Conservation (phyloP, 495 filamentous ascomycete species). For the Aspergillus avenaceus region DNA sequence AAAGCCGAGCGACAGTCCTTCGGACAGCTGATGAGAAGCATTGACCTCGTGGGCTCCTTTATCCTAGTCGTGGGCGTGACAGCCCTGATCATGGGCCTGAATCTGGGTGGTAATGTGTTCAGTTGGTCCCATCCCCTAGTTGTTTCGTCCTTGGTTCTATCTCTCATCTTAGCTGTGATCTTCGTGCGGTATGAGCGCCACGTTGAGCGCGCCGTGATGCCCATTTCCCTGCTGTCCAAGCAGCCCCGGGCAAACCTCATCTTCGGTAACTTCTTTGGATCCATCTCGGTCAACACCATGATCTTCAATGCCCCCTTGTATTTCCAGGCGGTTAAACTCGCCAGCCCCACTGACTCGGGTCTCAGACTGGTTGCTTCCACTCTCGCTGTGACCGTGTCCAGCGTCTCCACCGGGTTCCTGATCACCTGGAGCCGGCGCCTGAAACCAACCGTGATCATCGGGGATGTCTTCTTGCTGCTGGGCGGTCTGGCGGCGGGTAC, state of each 20-base stretch:
- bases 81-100: slow-evolving; percentile 68
- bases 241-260: slow-evolving; percentile 63
- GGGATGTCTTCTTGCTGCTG: slow-evolving; percentile 48
- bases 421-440: slow-evolving; percentile 64
- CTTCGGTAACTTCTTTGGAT: slow-evolving; percentile 63
- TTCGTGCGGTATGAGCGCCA: slow-evolving; percentile 60
- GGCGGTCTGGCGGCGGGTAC: slow-evolving; percentile 50
- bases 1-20: slow-evolving; percentile 44
- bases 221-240: slow-evolving; percentile 55
- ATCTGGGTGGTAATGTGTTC: slow-evolving; percentile 72
- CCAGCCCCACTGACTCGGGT: slow-evolving; percentile 66
- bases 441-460: slow-evolving; percentile 58
- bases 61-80: slow-evolving; percentile 62
- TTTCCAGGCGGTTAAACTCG: slow-evolving; percentile 76
- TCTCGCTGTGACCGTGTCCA: slow-evolving; percentile 52
- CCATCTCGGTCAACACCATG: slow-evolving; percentile 62
- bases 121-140: slow-evolving; percentile 71
- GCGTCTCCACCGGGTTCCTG: slow-evolving; percentile 63
- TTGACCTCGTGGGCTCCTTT: slow-evolving; percentile 65
- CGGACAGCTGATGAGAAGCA: slow-evolving; percentile 55
- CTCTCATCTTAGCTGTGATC: slow-evolving; percentile 49
- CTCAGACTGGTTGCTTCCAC: slow-evolving; percentile 63
- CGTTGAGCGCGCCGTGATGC: slow-evolving; percentile 67
- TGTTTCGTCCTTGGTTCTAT: slow-evolving; percentile 55
- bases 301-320: slow-evolving; percentile 76